Evolutionary conservation across 2,329 filamentous ascomycete genomes (phyloP), one percentile per base, ranked within the genome.

Genomic region (Claviceps cyperi): DNA sequence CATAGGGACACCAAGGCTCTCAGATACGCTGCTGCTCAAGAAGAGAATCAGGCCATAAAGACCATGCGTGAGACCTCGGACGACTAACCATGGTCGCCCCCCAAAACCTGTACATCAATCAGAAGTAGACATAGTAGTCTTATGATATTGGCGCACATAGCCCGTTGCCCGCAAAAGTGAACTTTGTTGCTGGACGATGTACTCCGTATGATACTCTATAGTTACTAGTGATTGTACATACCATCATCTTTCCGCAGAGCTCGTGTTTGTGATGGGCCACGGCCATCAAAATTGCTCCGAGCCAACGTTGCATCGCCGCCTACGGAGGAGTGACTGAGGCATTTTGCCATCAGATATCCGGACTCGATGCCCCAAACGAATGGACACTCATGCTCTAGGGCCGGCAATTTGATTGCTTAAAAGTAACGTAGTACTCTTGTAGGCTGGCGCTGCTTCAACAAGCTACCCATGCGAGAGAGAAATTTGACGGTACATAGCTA

Each of bases 41-140:
- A 32, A 32, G 28, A 32, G 28, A 32, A 32, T 32, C 28, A 32
- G 28, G 28, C 28, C 28, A 32, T 32, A 32, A 11, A 32, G 28
- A 32, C 28, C 28, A 46, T 47, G 46, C 46, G 37, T 17, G 46
- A 48, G 43, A n/a, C n/a, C n/a, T n/a, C n/a, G n/a, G n/a, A 45
- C 48, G 48, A 43, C 41, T 28, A 36, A 22, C 39, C 22, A 24
- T 46, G 21, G 21, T 19, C 21, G 9, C 43, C 43, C 15, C 11
- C n/a, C 46, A 13, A 8, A 35, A 43, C 14, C 14, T 19, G 7
- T 43, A 9, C 5, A 3, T 28, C 2, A 21, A 21, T 21, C 9
- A 3, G 41, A 43, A 28, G 22, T 22, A 6, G 22, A n/a, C 22
- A 43, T 28, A 11, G 41, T 48, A 38, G 46, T n/a, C 15, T 35